Base-by-base conservation (phyloP, 768 basidiomycete genomes). In the Trametes punicea region DNA sequence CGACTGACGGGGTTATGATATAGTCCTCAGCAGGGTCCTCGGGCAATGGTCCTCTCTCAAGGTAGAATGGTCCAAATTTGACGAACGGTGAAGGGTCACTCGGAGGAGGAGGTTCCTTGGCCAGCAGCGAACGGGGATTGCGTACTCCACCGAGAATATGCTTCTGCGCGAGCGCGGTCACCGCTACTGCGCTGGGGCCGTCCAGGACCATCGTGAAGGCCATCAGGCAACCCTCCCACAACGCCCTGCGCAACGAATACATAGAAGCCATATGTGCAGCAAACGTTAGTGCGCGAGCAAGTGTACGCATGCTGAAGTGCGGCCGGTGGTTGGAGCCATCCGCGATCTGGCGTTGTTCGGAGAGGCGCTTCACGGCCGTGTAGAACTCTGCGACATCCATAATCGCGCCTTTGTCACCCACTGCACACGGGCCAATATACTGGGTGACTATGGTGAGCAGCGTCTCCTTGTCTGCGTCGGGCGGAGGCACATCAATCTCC, bases 201-300 rank as follows among this genome's bases (percentile, higher is more conserved):
- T 97, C 92, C 45, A 99, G 79, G 6, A 88, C 84, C 93, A 97
- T 98, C 6, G 93, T 97, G 70, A 98, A 99, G 0, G 92, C 88
- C 97, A 99, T 98, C 54, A 98, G 67, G 69, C 90, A 96, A 1
- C 97, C 96, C 70, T 98, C 97, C 91, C 92, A 98, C 18, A 98
- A 75, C 1, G 91, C 86, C 36, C 97, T 77, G 33, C 94, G 82
- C 8, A 98, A 73, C 25, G 92, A 85, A 62, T 90, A 98, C 26
- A 77, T 71, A 31, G 80, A 74, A 0, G 89, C 84, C 41, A 88
- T 87, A 59, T 96, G 90, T 1, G 90, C 84, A 1, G 93, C 88
- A 70, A 97, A 98, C 0, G 84, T 90, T 46, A 99, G 75, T 0
- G 94, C 93, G 47, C 97, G 87, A 4, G 91, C 78, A 57, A 99